phyloP scores from a whole-genome alignment of 257 asterid genomes.

The Gardenia jasminoides region DNA sequence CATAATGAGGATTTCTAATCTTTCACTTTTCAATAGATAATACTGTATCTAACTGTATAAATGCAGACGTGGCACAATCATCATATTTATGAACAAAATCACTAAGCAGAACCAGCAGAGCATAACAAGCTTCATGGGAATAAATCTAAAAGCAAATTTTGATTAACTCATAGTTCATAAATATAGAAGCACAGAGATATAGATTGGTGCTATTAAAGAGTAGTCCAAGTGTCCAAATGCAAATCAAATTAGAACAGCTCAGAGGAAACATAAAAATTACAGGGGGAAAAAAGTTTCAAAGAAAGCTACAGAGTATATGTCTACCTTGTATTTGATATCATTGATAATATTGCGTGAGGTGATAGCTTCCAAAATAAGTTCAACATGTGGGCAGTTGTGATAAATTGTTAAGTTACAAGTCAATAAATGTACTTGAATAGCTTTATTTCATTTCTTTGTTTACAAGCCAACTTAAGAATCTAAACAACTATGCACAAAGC shows the following conservation, averaged over 20 bases:
- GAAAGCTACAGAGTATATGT: background rate
- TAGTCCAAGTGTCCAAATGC: background rate
- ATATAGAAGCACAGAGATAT: background rate
- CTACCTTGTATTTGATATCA: background rate
- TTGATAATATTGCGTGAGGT: background rate
- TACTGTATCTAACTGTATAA: no score
- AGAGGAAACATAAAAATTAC: background rate
- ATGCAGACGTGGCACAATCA: no score
- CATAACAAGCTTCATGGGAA: background rate
- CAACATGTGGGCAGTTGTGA: background rate
- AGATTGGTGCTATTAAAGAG: background rate
- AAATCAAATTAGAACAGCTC: background rate
- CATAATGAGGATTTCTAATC: no score
- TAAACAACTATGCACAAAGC: background rate
- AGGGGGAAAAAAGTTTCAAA: background rate
- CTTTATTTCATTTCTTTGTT: background rate
- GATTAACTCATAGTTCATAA: background rate
- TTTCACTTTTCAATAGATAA: no score
- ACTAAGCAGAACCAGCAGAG: background rate
- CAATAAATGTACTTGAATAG: background rate
- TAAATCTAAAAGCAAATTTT: background rate
- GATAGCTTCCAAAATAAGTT: background rate
- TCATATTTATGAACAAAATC: background rate
- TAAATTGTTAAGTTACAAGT: background rate
- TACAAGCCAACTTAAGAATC: background rate